Evolutionary conservation across 169 alveolate genomes (phyloP).

Genomic region (Theileria annulata): DNA sequence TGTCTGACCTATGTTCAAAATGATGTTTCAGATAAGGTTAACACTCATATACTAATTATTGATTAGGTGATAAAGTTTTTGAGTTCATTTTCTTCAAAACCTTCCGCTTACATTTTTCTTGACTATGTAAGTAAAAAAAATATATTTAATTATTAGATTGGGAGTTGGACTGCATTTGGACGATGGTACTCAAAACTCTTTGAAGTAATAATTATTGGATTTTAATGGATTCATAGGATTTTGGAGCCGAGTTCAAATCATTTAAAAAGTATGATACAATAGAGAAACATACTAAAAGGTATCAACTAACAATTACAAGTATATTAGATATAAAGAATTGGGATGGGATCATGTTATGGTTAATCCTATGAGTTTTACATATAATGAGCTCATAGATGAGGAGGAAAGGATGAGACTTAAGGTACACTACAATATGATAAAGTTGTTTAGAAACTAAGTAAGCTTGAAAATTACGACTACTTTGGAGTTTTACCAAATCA

Average conservation of each 20-base stretch:
- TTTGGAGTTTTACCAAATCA: background rate
- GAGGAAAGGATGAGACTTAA: constrained; percentile 17
- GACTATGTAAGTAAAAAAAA: no score
- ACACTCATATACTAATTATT: constrained; percentile 9
- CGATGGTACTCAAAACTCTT: no score
- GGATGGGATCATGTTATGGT: constrained; percentile 46
- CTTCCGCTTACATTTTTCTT: no score
- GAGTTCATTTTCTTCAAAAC: no score
- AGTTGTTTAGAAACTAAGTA: background rate
- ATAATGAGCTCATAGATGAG: constrained; percentile 23
- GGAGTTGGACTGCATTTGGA: no score
- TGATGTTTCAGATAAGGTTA: constrained; percentile 28
- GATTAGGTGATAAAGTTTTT: constrained; percentile 26
- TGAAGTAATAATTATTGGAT: no score
- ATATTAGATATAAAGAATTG: constrained; percentile 29
- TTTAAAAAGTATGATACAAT: no score
- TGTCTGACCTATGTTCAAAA: constrained; percentile 31
- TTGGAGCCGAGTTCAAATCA: no score
- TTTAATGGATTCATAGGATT: no score
- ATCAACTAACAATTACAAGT: constrained; percentile 36
- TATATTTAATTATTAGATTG: no score
- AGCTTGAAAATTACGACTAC: background rate
- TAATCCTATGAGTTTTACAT: constrained; percentile 34
- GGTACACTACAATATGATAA: background rate
- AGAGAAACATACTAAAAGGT: background rate